Percentiles rank a stretch among this genome's conserved stretches.
These are phyloP conservation scores for Lachnellula arida DNA, from an alignment of 2,329 filamentous ascomycete species.

Conservation along the genomic window DNA sequence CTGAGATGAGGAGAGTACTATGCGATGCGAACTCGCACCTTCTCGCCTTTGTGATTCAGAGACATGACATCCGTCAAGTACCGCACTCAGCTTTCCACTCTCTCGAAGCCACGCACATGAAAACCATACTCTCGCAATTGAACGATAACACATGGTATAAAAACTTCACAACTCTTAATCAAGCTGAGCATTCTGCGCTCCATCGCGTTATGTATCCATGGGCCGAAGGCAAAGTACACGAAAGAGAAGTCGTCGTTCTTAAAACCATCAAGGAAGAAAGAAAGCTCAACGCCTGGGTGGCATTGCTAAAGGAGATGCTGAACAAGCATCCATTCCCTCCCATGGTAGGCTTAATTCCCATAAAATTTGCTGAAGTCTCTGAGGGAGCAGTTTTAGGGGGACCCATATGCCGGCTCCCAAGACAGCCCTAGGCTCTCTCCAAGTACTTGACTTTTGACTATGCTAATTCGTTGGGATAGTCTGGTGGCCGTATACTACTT, in stretches of 20 bases:
- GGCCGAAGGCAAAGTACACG: not conserved
- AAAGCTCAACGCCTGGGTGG: constrained; percentile 18
- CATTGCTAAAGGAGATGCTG: constrained; percentile 12
- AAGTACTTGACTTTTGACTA: no score
- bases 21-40: constrained; percentile 19
- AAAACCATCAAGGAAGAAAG: constrained; percentile 22
- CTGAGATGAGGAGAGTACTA: constrained; percentile 23
- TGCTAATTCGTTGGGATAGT: no score
- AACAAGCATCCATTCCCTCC: not conserved
- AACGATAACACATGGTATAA: constrained; percentile 26
- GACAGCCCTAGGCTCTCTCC: no score
- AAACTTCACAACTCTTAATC: constrained; percentile 18
- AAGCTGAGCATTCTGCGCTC: constrained; percentile 13
- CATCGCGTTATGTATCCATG: constrained; percentile 9
- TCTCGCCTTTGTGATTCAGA: constrained; percentile 21
- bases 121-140: constrained; percentile 26
- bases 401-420: no score
- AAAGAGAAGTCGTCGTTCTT: constrained; percentile 23
- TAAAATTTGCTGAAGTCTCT: no score
- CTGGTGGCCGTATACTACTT: constrained; percentile 16
- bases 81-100: constrained; percentile 28
- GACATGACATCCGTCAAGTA: constrained; percentile 9
- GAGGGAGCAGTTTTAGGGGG: no score
- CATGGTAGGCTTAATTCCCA: no score
- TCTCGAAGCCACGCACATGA: constrained; percentile 27